phyloP scores from a whole-genome alignment of 2,329 filamentous ascomycete species.

The Paecilomyces formosus region DNA sequence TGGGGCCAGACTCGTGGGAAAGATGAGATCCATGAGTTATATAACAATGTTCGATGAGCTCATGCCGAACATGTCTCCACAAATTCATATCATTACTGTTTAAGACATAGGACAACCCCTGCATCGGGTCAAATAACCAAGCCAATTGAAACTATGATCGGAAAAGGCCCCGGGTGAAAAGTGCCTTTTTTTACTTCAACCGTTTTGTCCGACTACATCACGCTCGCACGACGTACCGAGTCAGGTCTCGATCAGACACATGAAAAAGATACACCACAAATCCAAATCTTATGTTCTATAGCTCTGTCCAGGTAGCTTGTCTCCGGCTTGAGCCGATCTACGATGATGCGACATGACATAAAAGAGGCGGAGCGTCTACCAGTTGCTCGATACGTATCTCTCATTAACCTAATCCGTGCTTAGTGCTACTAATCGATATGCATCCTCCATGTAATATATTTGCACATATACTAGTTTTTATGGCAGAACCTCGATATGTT shows the following conservation, averaged over 20 bases:
- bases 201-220: background rate
- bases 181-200: background rate
- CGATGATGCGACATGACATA: background rate
- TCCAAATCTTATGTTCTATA: background rate
- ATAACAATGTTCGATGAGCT: background rate
- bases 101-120: background rate
- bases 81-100: background rate
- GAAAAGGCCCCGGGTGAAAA: background rate
- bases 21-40: background rate
- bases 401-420: background rate
- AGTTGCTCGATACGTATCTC: background rate
- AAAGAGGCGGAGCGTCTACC: background rate
- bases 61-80: background rate
- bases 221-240: background rate
- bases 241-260: background rate
- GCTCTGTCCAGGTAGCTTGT: background rate
- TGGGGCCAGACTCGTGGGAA: background rate
- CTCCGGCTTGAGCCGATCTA: background rate
- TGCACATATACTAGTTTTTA: too few species aligned
- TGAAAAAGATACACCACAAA: background rate
- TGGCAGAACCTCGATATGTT: too few species aligned
- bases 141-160: background rate
- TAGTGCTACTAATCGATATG: background rate
- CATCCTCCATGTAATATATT: background rate
- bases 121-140: background rate